Conservation (phyloP, 139 green algal species). For the Deuterostichococcus epilithicus region DNA sequence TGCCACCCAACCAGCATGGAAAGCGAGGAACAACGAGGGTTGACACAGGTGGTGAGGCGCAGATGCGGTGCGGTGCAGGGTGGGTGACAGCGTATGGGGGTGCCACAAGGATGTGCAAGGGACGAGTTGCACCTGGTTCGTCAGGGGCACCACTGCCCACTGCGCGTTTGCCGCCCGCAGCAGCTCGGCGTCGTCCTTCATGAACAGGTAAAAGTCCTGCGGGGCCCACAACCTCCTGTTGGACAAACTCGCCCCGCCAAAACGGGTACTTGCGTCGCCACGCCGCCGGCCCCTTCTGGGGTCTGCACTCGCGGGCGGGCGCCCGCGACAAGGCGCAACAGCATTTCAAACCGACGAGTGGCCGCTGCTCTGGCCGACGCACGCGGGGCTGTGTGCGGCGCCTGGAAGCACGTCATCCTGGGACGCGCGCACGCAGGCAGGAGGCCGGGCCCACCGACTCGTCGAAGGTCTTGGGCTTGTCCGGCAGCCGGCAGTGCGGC, state of each 20-base stretch:
- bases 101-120: background rate
- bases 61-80: background rate
- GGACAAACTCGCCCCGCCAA: background rate
- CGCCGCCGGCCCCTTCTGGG: background rate
- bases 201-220: slow-evolving; percentile 53
- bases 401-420: no score
- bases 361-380: no score
- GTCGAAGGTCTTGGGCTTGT: slow-evolving; percentile 65
- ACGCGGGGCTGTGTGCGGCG: no score
- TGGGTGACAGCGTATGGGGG: slow-evolving; percentile 2
- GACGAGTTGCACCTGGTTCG: background rate
- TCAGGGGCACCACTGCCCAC: slow-evolving; percentile 66
- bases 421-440: no score
- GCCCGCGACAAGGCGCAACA: background rate
- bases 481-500: slow-evolving; percentile 40
- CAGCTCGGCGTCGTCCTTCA: slow-evolving; percentile 66
- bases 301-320: no score
- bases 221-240: background rate
- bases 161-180: slow-evolving; percentile 50
- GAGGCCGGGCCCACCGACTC: slow-evolving; percentile 19
- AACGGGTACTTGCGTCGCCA: background rate
- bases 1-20: background rate
- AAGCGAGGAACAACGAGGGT: background rate
- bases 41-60: background rate
- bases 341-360: background rate